These are phyloP conservation scores for Tolypocladium tropicale DNA, from an alignment of 2,329 filamentous ascomycete genomes.

Conservation along the genomic window DNA sequence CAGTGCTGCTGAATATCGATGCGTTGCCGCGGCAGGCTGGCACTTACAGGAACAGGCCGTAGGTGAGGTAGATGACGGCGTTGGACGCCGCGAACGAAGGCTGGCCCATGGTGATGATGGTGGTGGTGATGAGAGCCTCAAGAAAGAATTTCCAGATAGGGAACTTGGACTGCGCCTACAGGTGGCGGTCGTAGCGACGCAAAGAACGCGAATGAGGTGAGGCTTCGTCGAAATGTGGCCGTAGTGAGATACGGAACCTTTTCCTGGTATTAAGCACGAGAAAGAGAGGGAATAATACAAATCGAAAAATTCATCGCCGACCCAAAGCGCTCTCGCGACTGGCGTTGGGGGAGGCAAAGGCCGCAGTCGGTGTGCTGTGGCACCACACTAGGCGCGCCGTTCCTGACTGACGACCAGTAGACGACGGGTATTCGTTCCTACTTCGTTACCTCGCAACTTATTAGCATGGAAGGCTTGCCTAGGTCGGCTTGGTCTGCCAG, in stretches of 20 bases:
- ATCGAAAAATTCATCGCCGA: not conserved
- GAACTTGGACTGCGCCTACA: no score
- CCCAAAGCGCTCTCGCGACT: not conserved
- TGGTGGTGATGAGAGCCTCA: no score
- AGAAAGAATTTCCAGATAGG: no score
- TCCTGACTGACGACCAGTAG: no score
- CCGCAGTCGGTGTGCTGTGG: not conserved
- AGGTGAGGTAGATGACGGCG: slow-evolving; percentile 73
- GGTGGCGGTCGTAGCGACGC: not conserved
- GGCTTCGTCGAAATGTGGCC: not conserved
- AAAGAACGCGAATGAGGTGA: not conserved
- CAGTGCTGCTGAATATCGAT: slow-evolving; percentile 4
- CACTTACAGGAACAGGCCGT: slow-evolving; percentile 64
- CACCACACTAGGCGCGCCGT: no score
- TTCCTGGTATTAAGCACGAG: not conserved
- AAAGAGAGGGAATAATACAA: no score
- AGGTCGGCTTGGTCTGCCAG: not conserved
- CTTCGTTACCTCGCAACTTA: not conserved
- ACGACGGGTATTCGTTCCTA: no score
- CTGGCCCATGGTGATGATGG: slow-evolving; percentile 54
- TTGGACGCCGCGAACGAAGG: slow-evolving; percentile 70
- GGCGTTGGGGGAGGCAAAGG: not conserved
- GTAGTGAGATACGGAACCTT: not conserved
- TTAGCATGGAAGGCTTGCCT: not conserved
- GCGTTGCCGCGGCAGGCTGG: not conserved